Percentiles rank a stretch among this genome's conserved stretches.
These are phyloP conservation scores for Echium plantagineum DNA, from an alignment of 257 asterid species.

Conservation along the genomic window DNA sequence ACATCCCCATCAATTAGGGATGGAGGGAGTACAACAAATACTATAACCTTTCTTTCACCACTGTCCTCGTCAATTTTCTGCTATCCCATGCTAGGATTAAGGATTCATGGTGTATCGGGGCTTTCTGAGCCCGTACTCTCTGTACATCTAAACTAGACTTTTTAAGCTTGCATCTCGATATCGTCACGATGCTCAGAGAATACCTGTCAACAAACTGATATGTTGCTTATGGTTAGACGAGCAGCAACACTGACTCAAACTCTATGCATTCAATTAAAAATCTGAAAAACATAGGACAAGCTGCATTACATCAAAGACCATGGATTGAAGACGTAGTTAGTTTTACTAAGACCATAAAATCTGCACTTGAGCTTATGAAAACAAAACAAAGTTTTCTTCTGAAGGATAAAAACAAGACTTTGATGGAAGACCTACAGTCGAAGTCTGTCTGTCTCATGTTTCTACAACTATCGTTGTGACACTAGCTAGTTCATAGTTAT, in stretches of 20 bases:
- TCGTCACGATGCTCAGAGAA: constrained; percentile 47
- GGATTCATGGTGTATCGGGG: constrained; percentile 63
- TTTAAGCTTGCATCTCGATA: constrained; percentile 61
- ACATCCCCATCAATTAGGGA: too few species aligned
- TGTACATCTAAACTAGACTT: constrained; percentile 24
- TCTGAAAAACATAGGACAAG: not conserved
- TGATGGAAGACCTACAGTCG: too few species aligned
- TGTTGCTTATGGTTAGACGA: constrained; percentile 6
- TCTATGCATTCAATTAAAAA: not conserved
- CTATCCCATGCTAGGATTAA: constrained; percentile 59
- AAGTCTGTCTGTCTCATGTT: too few species aligned
- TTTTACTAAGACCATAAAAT: too few species aligned
- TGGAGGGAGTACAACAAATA: too few species aligned
- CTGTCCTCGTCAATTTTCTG: constrained; percentile 33
- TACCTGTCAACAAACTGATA: constrained; percentile 51
- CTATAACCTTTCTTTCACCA: constrained; percentile 74
- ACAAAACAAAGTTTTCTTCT: not conserved
- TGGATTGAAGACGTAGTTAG: too few species aligned
- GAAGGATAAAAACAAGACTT: too few species aligned
- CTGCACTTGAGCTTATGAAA: not conserved
- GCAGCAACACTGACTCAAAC: not conserved
- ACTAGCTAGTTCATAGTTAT: too few species aligned
- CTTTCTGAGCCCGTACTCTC: constrained; percentile 23
- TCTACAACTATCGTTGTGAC: too few species aligned
- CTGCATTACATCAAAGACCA: not conserved